Conservation (phyloP, 2,329 filamentous ascomycete species). For the Cladobotryum protrusum region DNA sequence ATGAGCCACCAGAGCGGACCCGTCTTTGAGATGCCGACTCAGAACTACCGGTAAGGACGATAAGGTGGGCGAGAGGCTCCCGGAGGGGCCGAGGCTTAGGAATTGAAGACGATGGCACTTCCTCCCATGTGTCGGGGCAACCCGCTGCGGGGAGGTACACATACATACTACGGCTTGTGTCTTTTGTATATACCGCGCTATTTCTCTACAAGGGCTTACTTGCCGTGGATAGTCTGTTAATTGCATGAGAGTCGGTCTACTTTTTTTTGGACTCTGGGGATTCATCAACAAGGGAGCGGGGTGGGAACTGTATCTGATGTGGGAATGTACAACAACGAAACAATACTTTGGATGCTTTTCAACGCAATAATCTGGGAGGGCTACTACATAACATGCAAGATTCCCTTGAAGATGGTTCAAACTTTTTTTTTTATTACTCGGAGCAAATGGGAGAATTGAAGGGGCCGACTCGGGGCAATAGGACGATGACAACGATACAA, state of each 20-base stretch:
- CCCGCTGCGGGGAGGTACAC: background rate
- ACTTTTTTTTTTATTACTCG: background rate
- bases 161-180: background rate
- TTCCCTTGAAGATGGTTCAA: too few species aligned
- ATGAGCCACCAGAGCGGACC: constrained; percentile 28
- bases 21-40: constrained; percentile 38
- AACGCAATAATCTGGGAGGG: too few species aligned
- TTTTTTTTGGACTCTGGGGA: too few species aligned
- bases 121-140: background rate
- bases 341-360: too few species aligned
- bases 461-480: background rate
- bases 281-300: too few species aligned
- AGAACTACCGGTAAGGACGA: constrained; percentile 28
- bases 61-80: background rate
- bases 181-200: constrained; percentile 8
- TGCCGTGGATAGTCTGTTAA: background rate
- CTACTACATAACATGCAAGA: too few species aligned
- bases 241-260: background rate
- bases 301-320: too few species aligned
- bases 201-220: background rate
- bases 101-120: background rate
- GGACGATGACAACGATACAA: background rate
- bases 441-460: too few species aligned
- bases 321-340: too few species aligned
- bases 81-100: background rate